phyloP scores from a whole-genome alignment of 1,284 basidiomycete genomes.

The Rhodotorula sp. region DNA sequence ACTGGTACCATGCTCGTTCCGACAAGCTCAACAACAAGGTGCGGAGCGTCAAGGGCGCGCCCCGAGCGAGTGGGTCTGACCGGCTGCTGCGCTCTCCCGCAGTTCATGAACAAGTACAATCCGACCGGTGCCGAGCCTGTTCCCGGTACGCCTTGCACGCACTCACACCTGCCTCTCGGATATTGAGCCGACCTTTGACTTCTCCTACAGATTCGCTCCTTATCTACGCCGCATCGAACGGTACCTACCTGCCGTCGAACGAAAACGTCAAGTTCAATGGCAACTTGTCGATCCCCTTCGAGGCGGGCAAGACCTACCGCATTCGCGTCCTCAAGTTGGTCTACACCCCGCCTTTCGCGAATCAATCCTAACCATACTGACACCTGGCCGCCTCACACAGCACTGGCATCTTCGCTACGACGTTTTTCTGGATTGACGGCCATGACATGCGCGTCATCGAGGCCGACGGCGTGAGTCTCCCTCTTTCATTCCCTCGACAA shows the following conservation, averaged over 20 bases:
- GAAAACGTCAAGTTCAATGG: slow-evolving; percentile 66
- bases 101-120: slow-evolving; percentile 67
- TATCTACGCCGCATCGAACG: slow-evolving; percentile 74
- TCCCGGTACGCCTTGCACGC: slow-evolving; percentile 58
- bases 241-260: slow-evolving; percentile 63
- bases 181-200: slow-evolving; percentile 45
- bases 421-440: slow-evolving; percentile 86
- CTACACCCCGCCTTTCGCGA: neutral
- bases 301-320: slow-evolving; percentile 69
- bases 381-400: neutral
- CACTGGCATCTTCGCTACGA: slow-evolving; percentile 59
- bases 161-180: neutral
- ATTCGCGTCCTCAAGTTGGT: slow-evolving; percentile 74
- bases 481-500: slow-evolving; percentile 46
- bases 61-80: no score
- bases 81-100: slow-evolving; percentile 43
- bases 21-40: slow-evolving; percentile 22
- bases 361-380: slow-evolving; percentile 60
- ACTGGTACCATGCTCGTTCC: slow-evolving; percentile 61
- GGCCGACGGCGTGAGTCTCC: slow-evolving; percentile 64
- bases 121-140: slow-evolving; percentile 77
- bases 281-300: slow-evolving; percentile 79
- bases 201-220: slow-evolving; percentile 62
- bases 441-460: slow-evolving; percentile 86
- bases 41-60: neutral